A percentile compares a stretch with the other conserved stretches of the same genome.
Evolutionary conservation across 2,329 filamentous ascomycete species (phyloP).

Genomic region (Phyllosticta citribraziliensis): DNA sequence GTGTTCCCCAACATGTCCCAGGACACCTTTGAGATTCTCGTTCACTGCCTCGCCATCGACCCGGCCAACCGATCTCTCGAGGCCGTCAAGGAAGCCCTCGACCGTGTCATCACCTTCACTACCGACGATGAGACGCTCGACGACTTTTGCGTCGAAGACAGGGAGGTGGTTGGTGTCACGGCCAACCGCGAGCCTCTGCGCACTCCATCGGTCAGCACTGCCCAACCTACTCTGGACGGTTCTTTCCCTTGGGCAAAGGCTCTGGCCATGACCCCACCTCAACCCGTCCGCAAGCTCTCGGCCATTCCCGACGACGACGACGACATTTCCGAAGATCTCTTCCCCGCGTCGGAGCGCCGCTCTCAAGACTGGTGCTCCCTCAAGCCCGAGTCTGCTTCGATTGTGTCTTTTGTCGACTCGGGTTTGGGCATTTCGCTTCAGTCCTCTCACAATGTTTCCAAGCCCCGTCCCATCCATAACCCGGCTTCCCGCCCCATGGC

Average conservation of each 20-base stretch:
- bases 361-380: constrained; percentile 64
- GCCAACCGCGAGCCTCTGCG: constrained; percentile 91
- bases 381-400: constrained; percentile 66
- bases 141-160: constrained; percentile 77
- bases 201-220: constrained; percentile 88
- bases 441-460: constrained; percentile 39
- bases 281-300: constrained; percentile 71
- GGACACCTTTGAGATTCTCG: constrained; percentile 91
- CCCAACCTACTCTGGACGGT: constrained; percentile 62
- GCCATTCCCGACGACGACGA: constrained; percentile 61
- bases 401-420: constrained; percentile 77
- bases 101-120: constrained; percentile 80
- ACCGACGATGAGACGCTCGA: constrained; percentile 84
- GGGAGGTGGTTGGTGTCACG: constrained; percentile 63
- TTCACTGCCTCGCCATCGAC: constrained; percentile 82
- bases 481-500: constrained; percentile 61
- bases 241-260: constrained; percentile 95
- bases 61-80: constrained; percentile 77
- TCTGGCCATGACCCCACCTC: constrained; percentile 63
- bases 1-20: constrained; percentile 98
- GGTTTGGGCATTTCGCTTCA: constrained; percentile 72
- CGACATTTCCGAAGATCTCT: constrained; percentile 72
- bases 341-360: constrained; percentile 63
- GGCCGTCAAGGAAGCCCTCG: constrained; percentile 66
- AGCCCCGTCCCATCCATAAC: constrained; percentile 39